A percentile compares a stretch with the other conserved stretches of the same genome.
Evolutionary conservation across 768 basidiomycete genomes (phyloP).

Genomic region (Amanita muscaria): DNA sequence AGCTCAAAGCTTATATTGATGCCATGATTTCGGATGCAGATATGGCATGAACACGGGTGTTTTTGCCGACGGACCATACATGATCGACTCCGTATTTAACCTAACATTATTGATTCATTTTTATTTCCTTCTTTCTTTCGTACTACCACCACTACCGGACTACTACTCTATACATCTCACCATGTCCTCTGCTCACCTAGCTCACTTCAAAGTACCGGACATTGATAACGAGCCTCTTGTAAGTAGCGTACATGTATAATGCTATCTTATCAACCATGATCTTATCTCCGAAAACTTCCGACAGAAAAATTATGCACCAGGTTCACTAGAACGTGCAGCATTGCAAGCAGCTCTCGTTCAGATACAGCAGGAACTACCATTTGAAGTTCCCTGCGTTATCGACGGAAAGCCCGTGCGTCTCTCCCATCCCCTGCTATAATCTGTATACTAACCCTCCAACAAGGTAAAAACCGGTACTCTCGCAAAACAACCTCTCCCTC

Average conservation of each 20-base stretch:
- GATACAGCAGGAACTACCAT: slow-evolving; percentile 79
- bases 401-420: slow-evolving; percentile 67
- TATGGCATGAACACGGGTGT: too few species aligned
- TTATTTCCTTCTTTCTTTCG: not conserved
- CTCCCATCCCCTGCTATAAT: not conserved
- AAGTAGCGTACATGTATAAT: slow-evolving; percentile 14
- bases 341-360: slow-evolving; percentile 65
- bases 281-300: not conserved
- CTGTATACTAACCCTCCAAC: not conserved
- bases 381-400: slow-evolving; percentile 89
- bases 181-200: slow-evolving; percentile 72
- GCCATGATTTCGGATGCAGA: slow-evolving; percentile 12
- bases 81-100: too few species aligned
- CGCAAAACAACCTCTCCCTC: slow-evolving; percentile 76
- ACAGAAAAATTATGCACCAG: slow-evolving; percentile 71
- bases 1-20: slow-evolving; percentile 52
- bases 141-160: slow-evolving; percentile 9
- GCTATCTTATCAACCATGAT: not conserved
- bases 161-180: too few species aligned
- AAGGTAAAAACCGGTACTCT: slow-evolving; percentile 77
- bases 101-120: too few species aligned
- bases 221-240: slow-evolving; percentile 96
- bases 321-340: slow-evolving; percentile 66
- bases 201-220: slow-evolving; percentile 75
- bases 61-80: too few species aligned